These are phyloP conservation scores for Plasmodium billcollinsi DNA, from an alignment of 169 alveolate species.

Conservation along the genomic window DNA sequence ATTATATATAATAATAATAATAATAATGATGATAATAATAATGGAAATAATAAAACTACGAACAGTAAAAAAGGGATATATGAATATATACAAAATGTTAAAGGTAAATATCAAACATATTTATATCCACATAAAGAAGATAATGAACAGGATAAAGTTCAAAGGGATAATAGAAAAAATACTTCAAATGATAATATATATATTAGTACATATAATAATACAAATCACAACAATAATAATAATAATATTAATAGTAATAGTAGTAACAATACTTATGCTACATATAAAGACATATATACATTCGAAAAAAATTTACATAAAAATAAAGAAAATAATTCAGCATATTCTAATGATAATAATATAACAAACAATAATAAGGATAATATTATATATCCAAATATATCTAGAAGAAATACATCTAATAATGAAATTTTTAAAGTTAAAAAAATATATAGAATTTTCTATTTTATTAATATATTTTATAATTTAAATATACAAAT, in stretches of 20 bases:
- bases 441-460: slow-evolving; percentile 32
- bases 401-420: no score
- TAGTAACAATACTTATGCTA: neutral
- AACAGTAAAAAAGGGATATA: slow-evolving; percentile 3
- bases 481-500: slow-evolving; percentile 17
- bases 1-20: neutral
- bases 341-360: neutral
- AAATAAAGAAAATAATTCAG: neutral
- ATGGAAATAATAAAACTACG: neutral
- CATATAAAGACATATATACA: neutral
- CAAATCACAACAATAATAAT: no score
- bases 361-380: slow-evolving; percentile 3
- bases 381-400: neutral
- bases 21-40: neutral
- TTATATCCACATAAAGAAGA: no score
- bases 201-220: no score
- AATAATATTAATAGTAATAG: neutral
- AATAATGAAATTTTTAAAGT: neutral
- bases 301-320: neutral
- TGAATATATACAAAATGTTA: neutral
- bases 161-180: no score
- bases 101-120: no score
- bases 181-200: no score
- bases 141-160: no score
- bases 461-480: slow-evolving; percentile 34